Evolutionary conservation across 495 filamentous ascomycete species (phyloP).

Genomic region (Aspergillus egyptiacus): DNA sequence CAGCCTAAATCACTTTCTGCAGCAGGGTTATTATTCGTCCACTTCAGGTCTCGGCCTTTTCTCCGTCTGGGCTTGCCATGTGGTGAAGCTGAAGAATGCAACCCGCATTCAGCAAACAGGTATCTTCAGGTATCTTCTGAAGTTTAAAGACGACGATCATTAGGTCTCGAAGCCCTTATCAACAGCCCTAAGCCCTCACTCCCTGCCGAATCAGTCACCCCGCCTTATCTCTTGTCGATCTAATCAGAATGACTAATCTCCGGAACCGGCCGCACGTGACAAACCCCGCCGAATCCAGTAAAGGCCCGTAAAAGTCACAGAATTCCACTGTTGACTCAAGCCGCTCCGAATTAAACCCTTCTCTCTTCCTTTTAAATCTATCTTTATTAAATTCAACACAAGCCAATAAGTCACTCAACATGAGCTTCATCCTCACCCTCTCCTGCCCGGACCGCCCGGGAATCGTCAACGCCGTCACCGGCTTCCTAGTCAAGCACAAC

Average conservation of each 20-base stretch:
- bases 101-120: too few relatives aligned
- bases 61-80: neutral
- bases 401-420: slow-evolving; percentile 20
- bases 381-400: slow-evolving; percentile 30
- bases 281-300: neutral
- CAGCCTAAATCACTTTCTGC: slow-evolving; percentile 4
- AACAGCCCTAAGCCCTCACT: neutral
- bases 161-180: neutral
- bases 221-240: slow-evolving; percentile 4
- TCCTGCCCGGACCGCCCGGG: slow-evolving; percentile 70
- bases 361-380: neutral
- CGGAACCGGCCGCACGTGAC: neutral
- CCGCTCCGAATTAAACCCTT: neutral
- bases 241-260: slow-evolving; percentile 5
- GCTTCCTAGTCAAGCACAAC: slow-evolving; percentile 56
- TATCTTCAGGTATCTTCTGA: too few relatives aligned
- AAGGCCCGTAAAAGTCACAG: neutral
- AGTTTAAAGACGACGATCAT: neutral
- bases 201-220: neutral
- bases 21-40: neutral
- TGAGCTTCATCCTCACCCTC: slow-evolving; percentile 66
- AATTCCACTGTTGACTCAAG: too few relatives aligned
- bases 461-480: slow-evolving; percentile 71
- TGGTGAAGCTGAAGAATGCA: neutral
- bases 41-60: neutral